Percentiles rank a stretch among this genome's conserved stretches.
phyloP scores from a whole-genome alignment of 1,284 basidiomycete genomes.

The Erythrobasidium hasegawianum region DNA sequence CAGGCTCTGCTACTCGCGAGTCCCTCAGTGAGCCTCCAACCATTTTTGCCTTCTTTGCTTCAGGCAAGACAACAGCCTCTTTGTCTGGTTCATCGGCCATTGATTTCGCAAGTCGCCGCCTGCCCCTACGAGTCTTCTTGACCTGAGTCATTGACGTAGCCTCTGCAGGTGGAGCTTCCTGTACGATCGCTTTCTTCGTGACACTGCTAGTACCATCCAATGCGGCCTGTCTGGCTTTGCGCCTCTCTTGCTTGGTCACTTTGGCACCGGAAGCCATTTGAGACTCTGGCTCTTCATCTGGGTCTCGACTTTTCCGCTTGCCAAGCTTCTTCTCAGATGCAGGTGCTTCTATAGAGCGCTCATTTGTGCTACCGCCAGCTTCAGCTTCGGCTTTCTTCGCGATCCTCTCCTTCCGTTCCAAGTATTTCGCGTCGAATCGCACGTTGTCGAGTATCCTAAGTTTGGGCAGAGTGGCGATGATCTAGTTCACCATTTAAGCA shows the following conservation, averaged over 20 bases:
- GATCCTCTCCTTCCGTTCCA: constrained; percentile 21
- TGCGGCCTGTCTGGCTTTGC: background rate
- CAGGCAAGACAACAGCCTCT: background rate
- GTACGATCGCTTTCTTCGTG: background rate
- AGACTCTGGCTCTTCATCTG: background rate
- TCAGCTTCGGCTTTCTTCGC: constrained; percentile 6
- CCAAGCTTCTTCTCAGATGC: constrained; percentile 1
- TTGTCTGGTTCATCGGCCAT: background rate
- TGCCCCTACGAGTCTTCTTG: background rate
- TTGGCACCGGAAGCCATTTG: background rate
- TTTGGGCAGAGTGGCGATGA: constrained; percentile 15
- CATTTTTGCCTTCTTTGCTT: constrained; percentile 6
- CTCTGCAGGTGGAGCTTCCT: background rate
- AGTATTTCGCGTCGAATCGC: constrained; percentile 24
- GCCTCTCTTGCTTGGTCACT: background rate
- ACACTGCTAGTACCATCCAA: background rate
- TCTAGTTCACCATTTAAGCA: constrained; percentile 1
- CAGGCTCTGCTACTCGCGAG: background rate
- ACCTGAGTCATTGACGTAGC: background rate
- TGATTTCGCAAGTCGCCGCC: background rate
- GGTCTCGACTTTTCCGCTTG: background rate
- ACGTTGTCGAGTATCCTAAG: constrained; percentile 30
- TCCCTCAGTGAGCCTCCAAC: constrained; percentile 24
- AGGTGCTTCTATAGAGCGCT: background rate
- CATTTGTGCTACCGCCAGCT: background rate